These are phyloP conservation scores for Malus fusca DNA, from an alignment of 306 rosid species.

Conservation along the genomic window DNA sequence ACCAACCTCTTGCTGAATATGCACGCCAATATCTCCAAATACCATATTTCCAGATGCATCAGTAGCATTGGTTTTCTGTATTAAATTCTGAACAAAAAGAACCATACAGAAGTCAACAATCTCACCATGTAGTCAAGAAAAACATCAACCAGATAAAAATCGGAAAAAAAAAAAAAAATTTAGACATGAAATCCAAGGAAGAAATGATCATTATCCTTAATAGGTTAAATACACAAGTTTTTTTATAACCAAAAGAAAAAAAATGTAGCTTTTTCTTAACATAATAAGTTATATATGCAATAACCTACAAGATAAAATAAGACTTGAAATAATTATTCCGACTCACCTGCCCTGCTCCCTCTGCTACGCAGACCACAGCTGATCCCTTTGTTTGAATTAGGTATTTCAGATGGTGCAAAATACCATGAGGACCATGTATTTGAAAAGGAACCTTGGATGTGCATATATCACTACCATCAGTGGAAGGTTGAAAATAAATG, in stretches of 20 bases:
- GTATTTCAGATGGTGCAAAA: slow-evolving; percentile 76
- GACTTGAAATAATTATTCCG: background rate
- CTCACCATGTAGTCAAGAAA: background rate
- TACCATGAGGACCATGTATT: slow-evolving; percentile 81
- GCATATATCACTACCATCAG: slow-evolving; percentile 23
- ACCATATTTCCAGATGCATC: slow-evolving; percentile 94
- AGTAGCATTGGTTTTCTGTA: slow-evolving; percentile 77
- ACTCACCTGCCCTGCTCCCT: slow-evolving; percentile 98
- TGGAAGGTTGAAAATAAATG: background rate
- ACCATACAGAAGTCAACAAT: background rate
- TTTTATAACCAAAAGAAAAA: background rate
- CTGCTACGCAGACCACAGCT: slow-evolving; percentile 87
- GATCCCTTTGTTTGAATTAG: slow-evolving; percentile 89
- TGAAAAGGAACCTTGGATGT: slow-evolving; percentile 59
- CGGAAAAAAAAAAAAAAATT: background rate
- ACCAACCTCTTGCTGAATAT: slow-evolving; percentile 95
- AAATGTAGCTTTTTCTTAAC: background rate
- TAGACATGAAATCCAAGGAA: background rate
- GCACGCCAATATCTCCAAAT: slow-evolving; percentile 82
- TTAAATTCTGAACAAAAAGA: slow-evolving; percentile 55
- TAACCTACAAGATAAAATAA: background rate
- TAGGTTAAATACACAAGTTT: background rate
- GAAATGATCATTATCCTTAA: background rate
- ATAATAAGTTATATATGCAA: background rate
- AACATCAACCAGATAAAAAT: background rate